These are phyloP conservation scores for Epicoccum sorghinum DNA, from an alignment of 2,329 filamentous ascomycete genomes.

Conservation along the genomic window DNA sequence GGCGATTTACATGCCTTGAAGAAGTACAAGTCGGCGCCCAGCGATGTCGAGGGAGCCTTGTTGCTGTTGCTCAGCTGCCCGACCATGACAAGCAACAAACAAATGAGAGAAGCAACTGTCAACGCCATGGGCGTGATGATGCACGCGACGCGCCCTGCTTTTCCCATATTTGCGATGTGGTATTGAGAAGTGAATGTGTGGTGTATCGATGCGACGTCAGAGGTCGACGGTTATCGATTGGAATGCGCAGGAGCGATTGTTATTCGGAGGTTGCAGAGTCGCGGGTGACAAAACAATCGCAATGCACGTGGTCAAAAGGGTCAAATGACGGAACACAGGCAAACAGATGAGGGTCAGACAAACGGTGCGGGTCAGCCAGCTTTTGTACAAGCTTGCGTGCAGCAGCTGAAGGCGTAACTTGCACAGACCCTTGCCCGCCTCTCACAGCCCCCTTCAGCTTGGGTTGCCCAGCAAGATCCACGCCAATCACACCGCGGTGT, in stretches of 20 bases:
- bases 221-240: constrained; percentile 13
- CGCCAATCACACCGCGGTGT: not conserved
- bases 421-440: too few relatives aligned
- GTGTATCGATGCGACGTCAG: constrained; percentile 13
- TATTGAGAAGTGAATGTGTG: constrained; percentile 1
- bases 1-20: constrained; percentile 64
- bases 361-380: constrained; percentile 12
- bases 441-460: too few relatives aligned
- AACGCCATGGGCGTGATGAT: constrained; percentile 86
- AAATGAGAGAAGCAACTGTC: constrained; percentile 77
- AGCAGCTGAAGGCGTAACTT: constrained; percentile 13
- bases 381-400: constrained; percentile 18
- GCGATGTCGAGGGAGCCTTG: constrained; percentile 44
- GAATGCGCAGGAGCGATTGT: not conserved
- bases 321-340: constrained; percentile 8
- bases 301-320: constrained; percentile 9
- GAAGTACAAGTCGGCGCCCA: constrained; percentile 62
- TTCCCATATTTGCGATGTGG: constrained; percentile 62
- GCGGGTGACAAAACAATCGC: constrained; percentile 5
- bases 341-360: constrained; percentile 9
- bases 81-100: constrained; percentile 64
- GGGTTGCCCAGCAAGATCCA: constrained; percentile 6
- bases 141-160: constrained; percentile 80
- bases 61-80: constrained; percentile 59
- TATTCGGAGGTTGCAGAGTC: not conserved